Base-by-base conservation (phyloP, 257 asterid species). In the Forsythia suspensa region DNA sequence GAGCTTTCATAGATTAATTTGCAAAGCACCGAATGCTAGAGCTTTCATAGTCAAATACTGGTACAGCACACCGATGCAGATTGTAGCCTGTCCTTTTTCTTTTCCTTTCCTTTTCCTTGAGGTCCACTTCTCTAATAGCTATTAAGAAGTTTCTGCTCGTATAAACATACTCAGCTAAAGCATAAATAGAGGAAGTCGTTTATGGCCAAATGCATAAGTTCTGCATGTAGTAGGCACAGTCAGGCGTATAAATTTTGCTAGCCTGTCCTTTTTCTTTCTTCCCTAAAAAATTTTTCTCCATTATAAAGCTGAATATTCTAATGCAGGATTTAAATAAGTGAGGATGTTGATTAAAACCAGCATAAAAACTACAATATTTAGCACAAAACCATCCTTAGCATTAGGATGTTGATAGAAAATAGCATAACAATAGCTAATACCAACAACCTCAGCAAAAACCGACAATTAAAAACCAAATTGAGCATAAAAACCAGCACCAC, bases 251-350 rank as follows among this genome's bases (percentile, higher is more conserved):
- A 0, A 4, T 41, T 51, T 51, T 51, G n/a, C 59, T 51, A 51
- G 59, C 16, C 41, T 42, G 4, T 11, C 43, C 20, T 11, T 13
- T 29, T 63, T 67, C 29, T 59, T 36, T 43, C 5, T 74, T 39
- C 43, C 61, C 4, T 18, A 57, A 24, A 18, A 18, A 42, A n/a
- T 57, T 74, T 34, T 15, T 24, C 63, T 13, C 8, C 2, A 18
- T 79, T n/a, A 52, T 42, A 11, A 46, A 34, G 51, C 18, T 36
- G 48, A 73, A 72, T 6, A 5, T 67, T 41, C 74, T 66, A 39
- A 71, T 86, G 92, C 89, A 90, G 98, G 91, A 75, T 85, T 81
- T 61, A 73, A 41, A 67, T 79, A 82, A 59, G 81, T 85, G 59
- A 74, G 79, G 34, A 29, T 29, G 34, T 29, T 29, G 34, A 29